These are phyloP conservation scores for Ophiostoma piceae DNA, from an alignment of 2,329 filamentous ascomycete species.

Conservation along the genomic window DNA sequence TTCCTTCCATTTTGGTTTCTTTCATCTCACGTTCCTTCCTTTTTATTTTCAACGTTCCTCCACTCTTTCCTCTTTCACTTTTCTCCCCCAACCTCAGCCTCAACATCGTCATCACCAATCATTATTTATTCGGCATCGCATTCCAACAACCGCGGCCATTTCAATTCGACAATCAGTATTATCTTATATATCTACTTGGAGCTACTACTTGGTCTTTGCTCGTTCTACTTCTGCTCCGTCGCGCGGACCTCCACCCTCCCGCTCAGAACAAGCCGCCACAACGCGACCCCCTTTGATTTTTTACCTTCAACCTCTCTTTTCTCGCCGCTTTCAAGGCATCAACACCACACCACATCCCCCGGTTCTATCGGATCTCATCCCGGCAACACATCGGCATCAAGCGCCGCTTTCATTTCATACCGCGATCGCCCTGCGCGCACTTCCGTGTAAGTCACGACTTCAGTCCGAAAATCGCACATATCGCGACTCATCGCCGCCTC, in stretches of 20 bases:
- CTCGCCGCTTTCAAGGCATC: slow-evolving; percentile 11
- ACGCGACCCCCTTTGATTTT: slow-evolving; percentile 17
- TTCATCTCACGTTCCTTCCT: slow-evolving; percentile 5
- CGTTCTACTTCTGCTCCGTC: slow-evolving; percentile 6
- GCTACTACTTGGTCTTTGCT: background rate
- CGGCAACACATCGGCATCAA: background rate
- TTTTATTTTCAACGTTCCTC: slow-evolving; percentile 1
- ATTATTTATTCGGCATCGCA: background rate
- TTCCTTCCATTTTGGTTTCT: slow-evolving; percentile 8
- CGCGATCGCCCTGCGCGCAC: slow-evolving; percentile 18
- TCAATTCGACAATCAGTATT: background rate
- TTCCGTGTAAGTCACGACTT: slow-evolving; percentile 22
- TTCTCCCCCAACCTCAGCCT: background rate
- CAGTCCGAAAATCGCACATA: slow-evolving; percentile 5
- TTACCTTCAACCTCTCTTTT: background rate
- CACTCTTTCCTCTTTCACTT: background rate
- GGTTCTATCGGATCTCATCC: background rate
- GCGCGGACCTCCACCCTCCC: slow-evolving; percentile 22
- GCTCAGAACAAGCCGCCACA: slow-evolving; percentile 19
- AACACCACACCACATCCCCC: background rate
- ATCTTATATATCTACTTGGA: slow-evolving; percentile 3
- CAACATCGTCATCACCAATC: background rate
- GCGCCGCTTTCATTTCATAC: slow-evolving; percentile 6
- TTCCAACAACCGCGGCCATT: background rate
- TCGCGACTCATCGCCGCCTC: background rate